phyloP scores from a whole-genome alignment of 106 monocot species.

The Phalaenopsis aphrodite region DNA sequence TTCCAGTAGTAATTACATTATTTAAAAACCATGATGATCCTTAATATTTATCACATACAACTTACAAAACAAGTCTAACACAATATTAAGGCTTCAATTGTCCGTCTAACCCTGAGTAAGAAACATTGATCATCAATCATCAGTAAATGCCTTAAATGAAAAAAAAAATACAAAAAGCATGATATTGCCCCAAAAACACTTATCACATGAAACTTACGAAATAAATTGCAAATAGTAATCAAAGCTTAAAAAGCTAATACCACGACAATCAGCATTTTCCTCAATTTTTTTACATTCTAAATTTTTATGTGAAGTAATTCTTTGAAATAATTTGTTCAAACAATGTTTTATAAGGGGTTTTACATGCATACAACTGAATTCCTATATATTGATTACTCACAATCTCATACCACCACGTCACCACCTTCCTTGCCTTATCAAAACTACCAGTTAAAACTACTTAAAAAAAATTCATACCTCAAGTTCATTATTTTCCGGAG shows the following conservation, averaged over 20 bases:
- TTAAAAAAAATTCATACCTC: background rate
- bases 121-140: background rate
- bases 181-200: background rate
- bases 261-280: no score
- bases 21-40: background rate
- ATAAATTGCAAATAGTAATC: background rate
- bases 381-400: no score
- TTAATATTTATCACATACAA: background rate
- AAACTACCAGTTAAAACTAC: background rate
- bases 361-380: no score
- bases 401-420: no score
- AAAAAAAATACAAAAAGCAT: background rate
- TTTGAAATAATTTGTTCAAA: no score
- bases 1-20: background rate
- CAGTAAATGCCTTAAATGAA: background rate
- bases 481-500: conserved; percentile 8
- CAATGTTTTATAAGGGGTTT: no score
- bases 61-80: background rate
- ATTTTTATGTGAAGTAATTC: no score
- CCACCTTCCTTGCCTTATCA: no score
- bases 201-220: background rate
- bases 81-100: background rate
- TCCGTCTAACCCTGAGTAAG: background rate
- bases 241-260: no score
- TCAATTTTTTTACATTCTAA: no score